A percentile compares a stretch with the other conserved stretches of the same genome.
These are phyloP conservation scores for Suhomyces kunorum DNA, from an alignment of 1,139 yeast genomes.

Conservation along the genomic window DNA sequence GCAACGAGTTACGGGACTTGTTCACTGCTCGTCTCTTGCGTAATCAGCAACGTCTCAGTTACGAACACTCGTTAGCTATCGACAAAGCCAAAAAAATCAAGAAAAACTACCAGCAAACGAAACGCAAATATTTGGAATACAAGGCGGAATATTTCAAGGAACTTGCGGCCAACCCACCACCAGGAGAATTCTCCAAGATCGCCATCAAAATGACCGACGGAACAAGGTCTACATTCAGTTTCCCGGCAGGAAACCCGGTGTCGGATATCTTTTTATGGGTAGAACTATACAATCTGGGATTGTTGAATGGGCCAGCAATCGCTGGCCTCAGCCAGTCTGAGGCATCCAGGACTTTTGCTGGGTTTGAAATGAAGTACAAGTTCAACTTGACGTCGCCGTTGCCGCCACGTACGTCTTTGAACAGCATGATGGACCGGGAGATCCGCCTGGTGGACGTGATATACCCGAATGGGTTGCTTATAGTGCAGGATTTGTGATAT, in stretches of 20 bases:
- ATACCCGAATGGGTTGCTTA: slow-evolving; percentile 47
- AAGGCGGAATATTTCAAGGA: slow-evolving; percentile 44
- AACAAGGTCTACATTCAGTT: slow-evolving; percentile 47
- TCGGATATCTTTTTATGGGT: slow-evolving; percentile 64
- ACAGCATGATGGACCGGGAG: slow-evolving; percentile 22
- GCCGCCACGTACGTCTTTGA: slow-evolving; percentile 40
- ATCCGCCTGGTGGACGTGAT: slow-evolving; percentile 36
- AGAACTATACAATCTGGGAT: slow-evolving; percentile 40
- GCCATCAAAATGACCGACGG: slow-evolving; percentile 63
- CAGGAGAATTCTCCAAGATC: slow-evolving; percentile 36
- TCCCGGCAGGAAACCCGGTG: slow-evolving; percentile 46
- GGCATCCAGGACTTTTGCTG: slow-evolving; percentile 24
- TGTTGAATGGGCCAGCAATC: slow-evolving; percentile 30
- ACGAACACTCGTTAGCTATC: slow-evolving; percentile 62
- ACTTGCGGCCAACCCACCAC: slow-evolving; percentile 3
- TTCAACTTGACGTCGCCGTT: slow-evolving; percentile 41
- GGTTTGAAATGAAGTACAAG: slow-evolving; percentile 29
- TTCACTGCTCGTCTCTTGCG: slow-evolving; percentile 62
- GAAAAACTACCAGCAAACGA: slow-evolving; percentile 26
- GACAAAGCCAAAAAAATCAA: slow-evolving; percentile 47
- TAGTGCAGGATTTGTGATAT: slow-evolving; percentile 30
- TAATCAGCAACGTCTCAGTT: slow-evolving; percentile 78
- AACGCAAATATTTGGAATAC: slow-evolving; percentile 43
- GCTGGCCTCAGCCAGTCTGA: slow-evolving; percentile 21
- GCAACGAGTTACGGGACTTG: slow-evolving; percentile 62